Evolutionary conservation across 2,329 filamentous ascomycete species (phyloP).

Genomic region (Hysterium pulicare): DNA sequence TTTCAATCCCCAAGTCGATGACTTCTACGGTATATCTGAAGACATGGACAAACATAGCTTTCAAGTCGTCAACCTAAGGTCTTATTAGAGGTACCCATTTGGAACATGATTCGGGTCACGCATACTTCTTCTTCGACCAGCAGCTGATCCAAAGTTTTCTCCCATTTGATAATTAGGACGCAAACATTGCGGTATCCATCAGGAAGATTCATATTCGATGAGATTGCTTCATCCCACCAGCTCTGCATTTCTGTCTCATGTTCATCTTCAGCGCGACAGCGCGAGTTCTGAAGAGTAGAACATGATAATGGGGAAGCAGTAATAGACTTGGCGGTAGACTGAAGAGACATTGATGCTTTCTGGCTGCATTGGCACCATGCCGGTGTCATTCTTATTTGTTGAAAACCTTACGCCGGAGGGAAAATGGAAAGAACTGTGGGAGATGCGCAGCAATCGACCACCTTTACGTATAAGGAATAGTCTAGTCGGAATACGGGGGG

Average conservation of each 20-base stretch:
- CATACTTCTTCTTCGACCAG: slow-evolving; percentile 6
- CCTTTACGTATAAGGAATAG: no score
- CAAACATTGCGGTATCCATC: slow-evolving; percentile 12
- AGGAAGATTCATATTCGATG: slow-evolving; percentile 8
- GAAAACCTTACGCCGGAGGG: no score
- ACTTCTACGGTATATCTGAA: slow-evolving; percentile 11
- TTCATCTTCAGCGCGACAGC: not conserved
- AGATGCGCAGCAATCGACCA: no score
- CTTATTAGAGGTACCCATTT: not conserved
- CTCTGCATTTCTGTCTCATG: not conserved
- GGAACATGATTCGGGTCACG: not conserved
- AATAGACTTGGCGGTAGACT: no score
- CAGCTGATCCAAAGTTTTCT: slow-evolving; percentile 9
- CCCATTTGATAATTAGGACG: slow-evolving; percentile 12
- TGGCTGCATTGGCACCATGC: no score
- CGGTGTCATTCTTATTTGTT: no score
- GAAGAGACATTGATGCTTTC: no score
- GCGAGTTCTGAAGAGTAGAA: not conserved
- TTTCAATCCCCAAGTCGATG: slow-evolving; percentile 7
- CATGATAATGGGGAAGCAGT: not conserved
- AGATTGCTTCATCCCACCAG: slow-evolving; percentile 9
- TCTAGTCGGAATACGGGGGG: no score
- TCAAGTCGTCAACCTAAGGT: slow-evolving; percentile 10
- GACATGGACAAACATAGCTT: slow-evolving; percentile 6
- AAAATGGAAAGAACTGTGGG: no score